Conservation (phyloP, 225 moss, liverwort and hornwort genomes). For the Straminergon stramineum region DNA sequence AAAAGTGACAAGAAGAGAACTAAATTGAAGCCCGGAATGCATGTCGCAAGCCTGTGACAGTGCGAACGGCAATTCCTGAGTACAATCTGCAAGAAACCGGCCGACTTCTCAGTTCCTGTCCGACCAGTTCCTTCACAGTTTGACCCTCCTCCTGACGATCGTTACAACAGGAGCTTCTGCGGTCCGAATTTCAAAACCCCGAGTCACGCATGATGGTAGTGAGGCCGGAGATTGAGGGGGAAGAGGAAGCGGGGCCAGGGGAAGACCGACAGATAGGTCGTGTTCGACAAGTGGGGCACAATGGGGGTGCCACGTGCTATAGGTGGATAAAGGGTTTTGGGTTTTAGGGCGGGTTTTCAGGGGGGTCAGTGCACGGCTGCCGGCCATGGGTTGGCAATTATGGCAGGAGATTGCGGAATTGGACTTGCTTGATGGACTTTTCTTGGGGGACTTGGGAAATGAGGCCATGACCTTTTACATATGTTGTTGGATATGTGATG, state of each 20-base stretch:
- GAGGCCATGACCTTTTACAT: not conserved
- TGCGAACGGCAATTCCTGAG: too few species aligned
- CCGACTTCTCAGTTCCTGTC: not conserved
- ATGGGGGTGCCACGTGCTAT: not conserved
- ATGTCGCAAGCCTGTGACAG: not conserved
- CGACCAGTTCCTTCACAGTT: not conserved
- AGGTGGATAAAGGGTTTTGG: not conserved
- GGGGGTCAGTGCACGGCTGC: not conserved
- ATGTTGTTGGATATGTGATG: not conserved
- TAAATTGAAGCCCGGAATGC: not conserved
- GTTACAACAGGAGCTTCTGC: too few species aligned
- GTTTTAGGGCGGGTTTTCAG: not conserved
- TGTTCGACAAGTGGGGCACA: not conserved
- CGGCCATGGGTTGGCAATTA: not conserved
- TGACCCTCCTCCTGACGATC: not conserved
- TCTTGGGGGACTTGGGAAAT: not conserved
- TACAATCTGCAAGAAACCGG: not conserved
- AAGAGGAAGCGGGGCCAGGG: not conserved
- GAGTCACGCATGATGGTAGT: not conserved
- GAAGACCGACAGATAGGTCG: not conserved
- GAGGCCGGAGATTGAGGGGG: not conserved
- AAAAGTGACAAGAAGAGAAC: not conserved
- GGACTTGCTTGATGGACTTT: not conserved
- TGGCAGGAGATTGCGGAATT: not conserved
- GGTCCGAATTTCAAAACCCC: not conserved